A percentile compares a stretch with the other conserved stretches of the same genome.
Conservation (phyloP, 352 stramenopile genomes). For the Pythium monospermum region DNA sequence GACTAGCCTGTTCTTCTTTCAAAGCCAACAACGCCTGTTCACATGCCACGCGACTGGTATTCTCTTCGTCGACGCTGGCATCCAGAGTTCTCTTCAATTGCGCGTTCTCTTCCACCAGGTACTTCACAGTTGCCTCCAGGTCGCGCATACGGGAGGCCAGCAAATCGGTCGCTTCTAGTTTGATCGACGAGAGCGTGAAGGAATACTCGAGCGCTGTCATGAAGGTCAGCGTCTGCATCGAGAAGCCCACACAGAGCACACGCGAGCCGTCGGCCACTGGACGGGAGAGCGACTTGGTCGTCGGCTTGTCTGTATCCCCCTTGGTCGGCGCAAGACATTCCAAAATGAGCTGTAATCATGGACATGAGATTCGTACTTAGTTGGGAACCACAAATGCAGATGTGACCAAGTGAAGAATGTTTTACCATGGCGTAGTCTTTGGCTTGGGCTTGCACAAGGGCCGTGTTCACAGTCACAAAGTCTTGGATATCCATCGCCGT, state of each 20-base stretch:
- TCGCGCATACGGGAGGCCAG: too few species aligned
- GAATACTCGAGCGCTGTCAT: not conserved
- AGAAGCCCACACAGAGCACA: not conserved
- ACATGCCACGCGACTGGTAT: too few species aligned
- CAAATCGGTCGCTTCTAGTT: too few species aligned
- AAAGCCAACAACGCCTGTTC: too few species aligned
- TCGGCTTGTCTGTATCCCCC: not conserved
- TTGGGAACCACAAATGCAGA: too few species aligned
- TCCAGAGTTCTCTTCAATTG: too few species aligned
- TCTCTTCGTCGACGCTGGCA: too few species aligned
- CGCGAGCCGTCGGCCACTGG: not conserved
- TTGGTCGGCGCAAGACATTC: not conserved
- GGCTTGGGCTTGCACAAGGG: not conserved
- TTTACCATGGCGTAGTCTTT: not conserved
- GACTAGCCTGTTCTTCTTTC: too few species aligned
- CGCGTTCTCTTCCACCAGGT: too few species aligned
- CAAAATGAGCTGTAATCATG: not conserved
- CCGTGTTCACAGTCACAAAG: not conserved
- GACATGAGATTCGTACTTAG: too few species aligned
- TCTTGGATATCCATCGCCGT: not conserved
- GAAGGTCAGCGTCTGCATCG: not conserved
- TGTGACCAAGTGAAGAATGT: too few species aligned
- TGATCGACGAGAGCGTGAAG: not conserved
- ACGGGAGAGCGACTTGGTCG: not conserved
- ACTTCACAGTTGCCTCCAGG: too few species aligned